These are phyloP conservation scores for Crotalaria pallida DNA, from an alignment of 306 rosid genomes.

Conservation along the genomic window DNA sequence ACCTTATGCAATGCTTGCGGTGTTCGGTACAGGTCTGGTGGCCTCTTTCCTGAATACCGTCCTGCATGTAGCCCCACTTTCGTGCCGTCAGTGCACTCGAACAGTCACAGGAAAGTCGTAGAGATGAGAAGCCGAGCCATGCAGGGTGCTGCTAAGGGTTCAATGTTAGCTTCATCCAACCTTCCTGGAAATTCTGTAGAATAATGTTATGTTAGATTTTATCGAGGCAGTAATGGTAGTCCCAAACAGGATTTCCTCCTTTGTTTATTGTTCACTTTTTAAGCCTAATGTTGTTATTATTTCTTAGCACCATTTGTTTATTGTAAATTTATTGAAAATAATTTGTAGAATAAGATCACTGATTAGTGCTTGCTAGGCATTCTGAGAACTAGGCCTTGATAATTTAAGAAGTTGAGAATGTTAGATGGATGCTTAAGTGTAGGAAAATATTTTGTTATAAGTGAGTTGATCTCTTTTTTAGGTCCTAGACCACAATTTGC, in stretches of 20 bases:
- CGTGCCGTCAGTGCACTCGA: slow-evolving; percentile 58
- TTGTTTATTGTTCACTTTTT: slow-evolving; percentile 33
- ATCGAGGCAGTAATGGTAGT: slow-evolving; percentile 29
- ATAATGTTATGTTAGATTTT: slow-evolving; percentile 31
- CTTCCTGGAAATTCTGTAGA: slow-evolving; percentile 34
- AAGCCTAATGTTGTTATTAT: slow-evolving; percentile 28
- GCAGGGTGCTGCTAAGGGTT: slow-evolving; percentile 20
- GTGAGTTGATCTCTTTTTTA: no score
- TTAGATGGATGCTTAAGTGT: background rate
- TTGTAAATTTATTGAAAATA: slow-evolving; percentile 48
- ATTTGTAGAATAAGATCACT: slow-evolving; percentile 23
- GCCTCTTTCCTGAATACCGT: slow-evolving; percentile 78
- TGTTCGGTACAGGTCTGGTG: slow-evolving; percentile 84
- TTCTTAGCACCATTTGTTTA: slow-evolving; percentile 37
- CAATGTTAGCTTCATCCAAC: slow-evolving; percentile 23
- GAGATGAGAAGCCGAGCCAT: slow-evolving; percentile 58
- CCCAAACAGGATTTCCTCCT: slow-evolving; percentile 37
- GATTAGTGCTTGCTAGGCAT: slow-evolving; percentile 27
- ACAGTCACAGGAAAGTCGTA: slow-evolving; percentile 75
- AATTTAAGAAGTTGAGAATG: slow-evolving; percentile 2
- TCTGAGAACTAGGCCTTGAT: slow-evolving; percentile 20
- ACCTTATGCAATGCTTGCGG: slow-evolving; percentile 92
- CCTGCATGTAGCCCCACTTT: slow-evolving; percentile 85
- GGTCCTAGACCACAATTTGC: no score
- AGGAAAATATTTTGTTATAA: background rate